Base-by-base conservation (phyloP, 495 filamentous ascomycete genomes). In the Monascus purpureus region DNA sequence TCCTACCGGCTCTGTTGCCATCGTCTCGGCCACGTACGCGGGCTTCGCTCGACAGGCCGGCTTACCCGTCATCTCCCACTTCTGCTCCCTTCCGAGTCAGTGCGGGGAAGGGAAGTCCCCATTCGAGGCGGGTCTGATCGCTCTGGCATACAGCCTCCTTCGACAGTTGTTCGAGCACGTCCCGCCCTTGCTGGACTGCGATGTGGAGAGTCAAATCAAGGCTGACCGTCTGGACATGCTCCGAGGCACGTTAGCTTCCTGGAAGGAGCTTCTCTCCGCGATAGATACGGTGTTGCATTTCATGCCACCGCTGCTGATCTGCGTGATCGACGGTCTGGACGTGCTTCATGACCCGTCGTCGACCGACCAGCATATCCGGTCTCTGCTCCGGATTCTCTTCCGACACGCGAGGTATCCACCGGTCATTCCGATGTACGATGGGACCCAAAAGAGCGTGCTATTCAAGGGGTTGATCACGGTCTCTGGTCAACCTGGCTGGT, bases 111-210 rank as follows among this genome's bases (percentile, higher is more conserved):
- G 45, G 12, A 42, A 50, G 37, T 57, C 47, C 1, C 26, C 40
- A 2, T 55, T 52, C 20, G 44, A 56, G 30, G 47, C 50, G 23
- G 57, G 55, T 1, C 47, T 68, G 2, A 50, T 68, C 8, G 51
- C 56, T 4, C 49, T 68, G 17, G 53, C 55, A 1, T 66, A 68
- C 35, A 62, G 61, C 30, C 33, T 66, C n/a, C 64, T 66, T 13
- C 56, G 61, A n/a, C 62, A 66, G 33, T 38, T 66, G 35, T 55
- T 66, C 20, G 58, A 66, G 33, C 48, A 48, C 22, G 40, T 62
- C 12, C 63, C 61, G 8, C 59, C 61, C 1, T 50, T 63, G 11
- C 37, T 57, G 9, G 50, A 61, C 36, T 53, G 54, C 24, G 53
- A 63, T 15, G 45, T 55, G 13, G 41, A 52, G 13, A 49, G 55